A percentile compares a stretch with the other conserved stretches of the same genome.
These are phyloP conservation scores for Epichloe coenophiala DNA, from an alignment of 2,329 filamentous ascomycete genomes.

Conservation along the genomic window DNA sequence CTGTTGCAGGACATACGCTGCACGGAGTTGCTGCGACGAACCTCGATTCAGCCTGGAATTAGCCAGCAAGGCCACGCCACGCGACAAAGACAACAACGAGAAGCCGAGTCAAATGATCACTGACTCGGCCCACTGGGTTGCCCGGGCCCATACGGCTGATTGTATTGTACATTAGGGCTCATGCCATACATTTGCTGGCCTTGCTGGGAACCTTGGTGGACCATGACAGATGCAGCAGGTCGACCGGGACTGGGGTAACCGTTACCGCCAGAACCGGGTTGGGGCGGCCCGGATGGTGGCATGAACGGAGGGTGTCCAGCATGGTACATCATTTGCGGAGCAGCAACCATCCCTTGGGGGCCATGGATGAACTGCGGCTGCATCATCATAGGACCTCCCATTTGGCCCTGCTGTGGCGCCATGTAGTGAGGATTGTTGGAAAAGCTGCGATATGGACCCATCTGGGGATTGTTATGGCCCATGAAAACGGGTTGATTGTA, in stretches of 20 bases:
- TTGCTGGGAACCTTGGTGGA: conserved; percentile 85
- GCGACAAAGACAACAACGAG: neutral
- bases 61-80: neutral
- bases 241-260: conserved; percentile 84
- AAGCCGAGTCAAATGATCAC: conserved; percentile 23
- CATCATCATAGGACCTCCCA: conserved; percentile 75
- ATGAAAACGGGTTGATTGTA: conserved; percentile 64
- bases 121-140: conserved; percentile 58
- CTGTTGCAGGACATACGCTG: neutral
- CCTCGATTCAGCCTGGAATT: neutral
- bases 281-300: conserved; percentile 41
- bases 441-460: conserved; percentile 56
- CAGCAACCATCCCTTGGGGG: conserved; percentile 54
- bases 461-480: conserved; percentile 55
- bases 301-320: conserved; percentile 50
- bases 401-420: conserved; percentile 53
- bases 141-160: conserved; percentile 59
- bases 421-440: conserved; percentile 60
- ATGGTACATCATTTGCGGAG: conserved; percentile 77
- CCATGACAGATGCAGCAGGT: conserved; percentile 76
- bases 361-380: conserved; percentile 61
- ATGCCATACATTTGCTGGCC: conserved; percentile 68
- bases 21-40: neutral
- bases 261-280: conserved; percentile 50
- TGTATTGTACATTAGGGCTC: conserved; percentile 61